Base-by-base conservation (phyloP, 1,139 yeast genomes). In the Debaryomyces sp. region DNA sequence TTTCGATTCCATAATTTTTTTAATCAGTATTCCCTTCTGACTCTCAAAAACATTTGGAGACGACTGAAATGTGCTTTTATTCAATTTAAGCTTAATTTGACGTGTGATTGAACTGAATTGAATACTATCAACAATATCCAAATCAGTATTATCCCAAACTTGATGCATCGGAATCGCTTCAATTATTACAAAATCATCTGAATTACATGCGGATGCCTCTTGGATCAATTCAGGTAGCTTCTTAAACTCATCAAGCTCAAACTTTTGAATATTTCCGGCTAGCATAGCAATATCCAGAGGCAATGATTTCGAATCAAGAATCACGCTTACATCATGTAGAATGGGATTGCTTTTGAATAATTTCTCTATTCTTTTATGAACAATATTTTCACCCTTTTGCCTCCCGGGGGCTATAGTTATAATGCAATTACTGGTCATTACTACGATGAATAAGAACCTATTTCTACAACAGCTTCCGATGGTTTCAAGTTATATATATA, bases 1-100 rank as follows among this genome's bases (percentile, higher is more conserved):
- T 39, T 62, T 63, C 9, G 58, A 49, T 7, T 53, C 55, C 5
- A 54, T 45, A 15, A 60, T 38, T 33, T 53, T 56, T 43, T 51
- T 55, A 3, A 55, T 48, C 10, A 35, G 32, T 2, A 24, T 33
- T 5, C 51, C 50, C 23, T 5, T 13, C n/a, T 10, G 3, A 9
- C 48, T 39, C 6, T 46, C 46, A 7, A 51, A 33, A 21, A 61
- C 29, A 24, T 50, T 49, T 12, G 66, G 65, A 9, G 54, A 45
- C 8, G 51, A 39, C 22, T 50, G 56, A 46, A 32, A 54, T 5
- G 60, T 48, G 7, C 48, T 29, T 26, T 55, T 51, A 7, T 53
- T 52, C 22, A 61, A 39, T 9, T 24, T 33, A 24, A 48, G 37
- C 10, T 12, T 35, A 4, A 48, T 21, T 21, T 34, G 30, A 12